phyloP scores from a whole-genome alignment of 176 grass and related monocot species.

The Oryza meyeriana region DNA sequence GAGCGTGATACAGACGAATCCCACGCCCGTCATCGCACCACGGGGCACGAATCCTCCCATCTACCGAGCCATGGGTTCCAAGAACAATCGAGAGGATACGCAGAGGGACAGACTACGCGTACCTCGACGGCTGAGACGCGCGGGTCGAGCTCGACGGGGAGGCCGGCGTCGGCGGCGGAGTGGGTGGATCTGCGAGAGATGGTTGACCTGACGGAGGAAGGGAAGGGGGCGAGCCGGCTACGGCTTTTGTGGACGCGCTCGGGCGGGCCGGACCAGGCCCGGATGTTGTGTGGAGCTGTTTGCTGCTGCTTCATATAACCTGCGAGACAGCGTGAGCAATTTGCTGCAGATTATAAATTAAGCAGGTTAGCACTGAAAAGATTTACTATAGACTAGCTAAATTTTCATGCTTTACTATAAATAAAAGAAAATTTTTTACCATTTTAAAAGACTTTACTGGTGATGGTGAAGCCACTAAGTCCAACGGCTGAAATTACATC shows the following conservation, averaged over 20 bases:
- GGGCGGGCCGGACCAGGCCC: too few relatives aligned
- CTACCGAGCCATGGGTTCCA: not conserved
- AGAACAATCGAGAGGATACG: not conserved
- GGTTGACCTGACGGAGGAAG: conserved; percentile 20
- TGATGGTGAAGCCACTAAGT: too few relatives aligned
- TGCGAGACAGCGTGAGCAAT: too few relatives aligned
- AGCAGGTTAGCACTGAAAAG: too few relatives aligned
- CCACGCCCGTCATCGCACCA: not conserved
- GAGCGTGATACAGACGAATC: not conserved
- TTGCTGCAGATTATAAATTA: too few relatives aligned
- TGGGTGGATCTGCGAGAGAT: conserved; percentile 24
- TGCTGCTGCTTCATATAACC: too few relatives aligned
- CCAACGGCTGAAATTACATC: too few relatives aligned
- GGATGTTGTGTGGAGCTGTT: too few relatives aligned
- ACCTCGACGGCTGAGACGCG: conserved; percentile 15
- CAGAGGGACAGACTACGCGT: not conserved
- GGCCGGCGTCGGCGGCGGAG: conserved; percentile 36
- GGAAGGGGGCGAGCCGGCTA: not conserved
- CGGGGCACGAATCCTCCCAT: not conserved
- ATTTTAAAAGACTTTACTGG: too few relatives aligned
- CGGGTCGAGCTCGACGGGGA: conserved; percentile 6
- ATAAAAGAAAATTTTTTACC: too few relatives aligned
- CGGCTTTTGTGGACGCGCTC: not conserved
- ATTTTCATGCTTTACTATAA: too few relatives aligned
- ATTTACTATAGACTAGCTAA: too few relatives aligned